phyloP scores from a whole-genome alignment of 352 stramenopile genomes.

The Achlya hypogyna region DNA sequence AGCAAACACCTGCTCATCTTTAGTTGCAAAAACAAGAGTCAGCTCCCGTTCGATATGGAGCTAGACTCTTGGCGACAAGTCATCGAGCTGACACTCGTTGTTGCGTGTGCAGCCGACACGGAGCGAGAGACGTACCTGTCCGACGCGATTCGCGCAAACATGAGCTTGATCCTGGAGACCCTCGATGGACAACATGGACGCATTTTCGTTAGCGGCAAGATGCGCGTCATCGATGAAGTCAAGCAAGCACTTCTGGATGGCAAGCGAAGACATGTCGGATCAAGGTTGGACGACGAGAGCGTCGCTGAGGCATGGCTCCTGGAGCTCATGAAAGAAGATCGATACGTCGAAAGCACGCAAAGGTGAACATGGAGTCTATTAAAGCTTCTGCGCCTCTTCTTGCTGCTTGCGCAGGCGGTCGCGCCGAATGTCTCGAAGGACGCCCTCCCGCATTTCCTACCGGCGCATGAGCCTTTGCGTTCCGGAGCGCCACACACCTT shows the following conservation, averaged over 20 bases:
- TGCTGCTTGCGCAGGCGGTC: slow-evolving; percentile 15
- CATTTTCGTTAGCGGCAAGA: slow-evolving; percentile 3
- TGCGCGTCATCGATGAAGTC: slow-evolving; percentile 1
- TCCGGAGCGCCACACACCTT: background rate
- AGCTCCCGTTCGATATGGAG: background rate
- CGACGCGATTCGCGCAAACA: slow-evolving; percentile 4
- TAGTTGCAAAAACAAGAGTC: background rate
- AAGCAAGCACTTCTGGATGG: background rate
- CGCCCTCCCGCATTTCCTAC: slow-evolving; percentile 16
- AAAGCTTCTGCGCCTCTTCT: background rate
- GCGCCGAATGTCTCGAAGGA: slow-evolving; percentile 17
- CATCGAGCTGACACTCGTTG: background rate
- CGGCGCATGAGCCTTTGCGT: background rate
- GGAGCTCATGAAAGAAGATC: background rate
- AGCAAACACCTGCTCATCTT: slow-evolving; percentile 1
- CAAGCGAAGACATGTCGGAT: background rate
- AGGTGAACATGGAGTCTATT: background rate
- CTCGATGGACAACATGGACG: slow-evolving; percentile 1
- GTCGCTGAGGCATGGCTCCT: background rate
- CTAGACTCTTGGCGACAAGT: background rate
- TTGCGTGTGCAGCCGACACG: slow-evolving; percentile 3
- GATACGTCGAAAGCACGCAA: slow-evolving; percentile 9
- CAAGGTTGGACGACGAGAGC: background rate
- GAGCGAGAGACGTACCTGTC: background rate
- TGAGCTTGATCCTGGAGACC: background rate